phyloP scores from a whole-genome alignment of 768 basidiomycete genomes.

The Tulasnella sp. region DNA sequence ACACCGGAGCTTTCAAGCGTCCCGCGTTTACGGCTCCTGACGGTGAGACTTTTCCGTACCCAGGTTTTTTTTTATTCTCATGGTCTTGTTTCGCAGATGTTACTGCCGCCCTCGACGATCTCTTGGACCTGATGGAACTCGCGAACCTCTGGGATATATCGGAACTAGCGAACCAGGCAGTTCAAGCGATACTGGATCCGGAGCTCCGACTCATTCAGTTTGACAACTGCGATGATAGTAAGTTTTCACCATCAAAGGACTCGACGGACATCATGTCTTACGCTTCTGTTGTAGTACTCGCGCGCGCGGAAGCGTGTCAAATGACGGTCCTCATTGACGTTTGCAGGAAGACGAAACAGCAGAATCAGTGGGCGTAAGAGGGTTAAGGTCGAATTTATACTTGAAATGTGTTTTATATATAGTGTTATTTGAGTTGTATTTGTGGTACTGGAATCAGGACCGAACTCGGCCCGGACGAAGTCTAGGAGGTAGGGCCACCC shows the following conservation, averaged over 20 bases:
- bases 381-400: no score
- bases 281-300: neutral
- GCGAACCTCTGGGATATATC: neutral
- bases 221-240: neutral
- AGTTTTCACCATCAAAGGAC: neutral
- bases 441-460: no score
- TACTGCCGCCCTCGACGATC: neutral
- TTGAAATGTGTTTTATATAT: no score
- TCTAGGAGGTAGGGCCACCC: no score
- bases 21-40: neutral
- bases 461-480: no score
- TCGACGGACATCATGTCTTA: neutral
- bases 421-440: no score
- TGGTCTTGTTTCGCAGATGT: neutral
- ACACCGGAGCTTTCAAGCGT: neutral
- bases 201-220: neutral
- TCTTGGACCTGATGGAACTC: slow-evolving; percentile 1
- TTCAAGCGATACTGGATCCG: neutral
- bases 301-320: neutral
- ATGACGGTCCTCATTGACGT: neutral
- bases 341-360: neutral
- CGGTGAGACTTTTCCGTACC: neutral
- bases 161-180: neutral
- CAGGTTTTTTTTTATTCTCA: neutral
- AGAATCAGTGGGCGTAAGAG: neutral